Evolutionary conservation across 2,329 filamentous ascomycete species (phyloP), one percentile per base, ranked within the genome.

Genomic region (Penicillium sp.): DNA sequence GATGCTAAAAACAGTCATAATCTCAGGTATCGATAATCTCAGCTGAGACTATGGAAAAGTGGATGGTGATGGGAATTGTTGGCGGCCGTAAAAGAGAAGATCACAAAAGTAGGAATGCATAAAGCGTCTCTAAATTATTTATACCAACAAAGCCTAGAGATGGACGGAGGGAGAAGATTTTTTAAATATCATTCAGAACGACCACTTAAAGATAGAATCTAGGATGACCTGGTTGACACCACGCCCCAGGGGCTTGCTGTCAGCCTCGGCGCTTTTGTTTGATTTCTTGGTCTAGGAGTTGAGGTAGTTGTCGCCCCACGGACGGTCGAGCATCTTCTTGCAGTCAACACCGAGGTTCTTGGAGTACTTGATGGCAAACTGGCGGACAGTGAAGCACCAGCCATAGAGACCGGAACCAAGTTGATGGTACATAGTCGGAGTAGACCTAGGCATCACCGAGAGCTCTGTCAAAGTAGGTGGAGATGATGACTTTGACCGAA

Each of bases 281-380:
- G 93, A 98, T 85, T 98, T 98, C 89, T 97, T 98, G 81, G 93
- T 98, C 79, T 88, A 83, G 65, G 93, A 88, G 84, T 98, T 97
- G 88, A 98, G 98, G 84, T 83, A 98, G 83, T 90, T 96, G 85
- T 98, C 93, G 64, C 93, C 93, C 93, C 93, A 98, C 64, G 98
- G 89, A 85, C 93, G 90, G 81, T 96, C 89, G 88, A 97, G 95
- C 93, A 98, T 96, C 89, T 97, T 97, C 80, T 85, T 86, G 76
- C 90, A 90, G 85, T 98, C 91, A 66, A 98, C 93, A 86, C 93
- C 93, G 69, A 98, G 97, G 80, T 98, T 98, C 90, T 97, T 97
- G 77, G 91, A 87, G 76, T 98, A 98, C 68, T 86, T 84, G 71
- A 83, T 75, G 65, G 93, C 93, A 76, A 98, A 98, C 77, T 98